Conservation (phyloP, 2,329 filamentous ascomycete genomes). For the Clathrospora elynae region DNA sequence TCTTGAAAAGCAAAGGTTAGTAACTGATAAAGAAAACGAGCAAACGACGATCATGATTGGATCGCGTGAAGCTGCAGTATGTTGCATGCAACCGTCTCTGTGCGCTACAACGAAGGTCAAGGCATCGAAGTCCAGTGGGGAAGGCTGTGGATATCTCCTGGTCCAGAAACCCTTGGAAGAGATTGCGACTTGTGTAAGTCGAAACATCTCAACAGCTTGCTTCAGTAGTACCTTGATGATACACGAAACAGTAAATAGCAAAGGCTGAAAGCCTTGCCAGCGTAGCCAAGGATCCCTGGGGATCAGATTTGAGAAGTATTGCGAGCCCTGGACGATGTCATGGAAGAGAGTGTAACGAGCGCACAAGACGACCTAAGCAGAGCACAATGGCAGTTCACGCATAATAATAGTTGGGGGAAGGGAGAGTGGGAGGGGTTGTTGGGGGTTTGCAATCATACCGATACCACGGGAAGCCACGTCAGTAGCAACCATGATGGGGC, state of each 20-base stretch:
- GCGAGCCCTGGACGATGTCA: slow-evolving; percentile 88
- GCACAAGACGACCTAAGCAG: slow-evolving; percentile 89
- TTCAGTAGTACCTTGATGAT: slow-evolving; percentile 69
- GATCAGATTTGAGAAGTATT: slow-evolving; percentile 81
- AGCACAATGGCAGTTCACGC: slow-evolving; percentile 74
- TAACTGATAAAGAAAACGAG: slow-evolving; percentile 56
- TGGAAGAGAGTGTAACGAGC: slow-evolving; percentile 73
- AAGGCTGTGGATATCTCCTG: slow-evolving; percentile 63
- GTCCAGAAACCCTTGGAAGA: slow-evolving; percentile 71
- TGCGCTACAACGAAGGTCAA: slow-evolving; percentile 55
- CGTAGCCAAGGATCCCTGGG: slow-evolving; percentile 86
- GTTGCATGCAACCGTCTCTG: slow-evolving; percentile 62
- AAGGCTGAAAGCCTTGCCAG: slow-evolving; percentile 72
- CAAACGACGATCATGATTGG: slow-evolving; percentile 60
- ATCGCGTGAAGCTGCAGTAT: slow-evolving; percentile 63
- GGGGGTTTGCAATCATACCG: slow-evolving; percentile 84
- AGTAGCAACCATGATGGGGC: slow-evolving; percentile 99
- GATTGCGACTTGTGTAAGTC: slow-evolving; percentile 74
- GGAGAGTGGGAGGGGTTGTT: slow-evolving; percentile 48
- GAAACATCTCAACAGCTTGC: slow-evolving; percentile 75
- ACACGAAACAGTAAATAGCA: slow-evolving; percentile 73
- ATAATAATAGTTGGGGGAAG: slow-evolving; percentile 51
- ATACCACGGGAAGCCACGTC: slow-evolving; percentile 99
- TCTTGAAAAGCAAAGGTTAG: slow-evolving; percentile 89
- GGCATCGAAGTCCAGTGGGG: slow-evolving; percentile 53